phyloP scores from a whole-genome alignment of 2,329 filamentous ascomycete species.

The Hypoxylon sp. region DNA sequence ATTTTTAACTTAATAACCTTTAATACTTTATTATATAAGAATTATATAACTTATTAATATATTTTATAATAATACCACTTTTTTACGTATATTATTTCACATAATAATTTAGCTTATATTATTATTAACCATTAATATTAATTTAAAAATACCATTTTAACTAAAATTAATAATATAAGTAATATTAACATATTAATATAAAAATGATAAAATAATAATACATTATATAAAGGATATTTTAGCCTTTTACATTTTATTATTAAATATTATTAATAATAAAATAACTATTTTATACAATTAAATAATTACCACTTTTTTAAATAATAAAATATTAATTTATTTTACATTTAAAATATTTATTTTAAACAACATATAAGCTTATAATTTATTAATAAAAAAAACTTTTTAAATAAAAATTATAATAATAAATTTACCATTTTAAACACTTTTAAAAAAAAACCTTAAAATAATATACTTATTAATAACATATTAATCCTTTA shows the following conservation, averaged over 20 bases:
- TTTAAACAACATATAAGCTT: background rate
- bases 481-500: too few species aligned
- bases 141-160: background rate
- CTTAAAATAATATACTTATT: too few species aligned
- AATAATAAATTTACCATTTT: too few species aligned
- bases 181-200: too few species aligned
- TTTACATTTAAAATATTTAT: background rate
- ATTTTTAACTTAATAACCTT: background rate
- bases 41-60: background rate
- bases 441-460: too few species aligned
- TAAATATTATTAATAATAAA: background rate
- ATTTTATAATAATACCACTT: background rate
- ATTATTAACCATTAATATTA: background rate
- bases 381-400: background rate
- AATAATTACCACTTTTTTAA: too few species aligned
- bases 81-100: background rate
- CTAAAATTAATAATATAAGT: too few species aligned
- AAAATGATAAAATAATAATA: background rate
- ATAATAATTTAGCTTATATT: background rate
- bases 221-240: background rate
- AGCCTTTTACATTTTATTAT: background rate
- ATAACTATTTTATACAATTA: too few species aligned
- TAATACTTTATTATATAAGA: background rate
- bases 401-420: background rate
- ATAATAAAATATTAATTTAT: too few species aligned